Evolutionary conservation across 2,329 filamentous ascomycete species (phyloP).

Genomic region (Colletotrichum somersetense): DNA sequence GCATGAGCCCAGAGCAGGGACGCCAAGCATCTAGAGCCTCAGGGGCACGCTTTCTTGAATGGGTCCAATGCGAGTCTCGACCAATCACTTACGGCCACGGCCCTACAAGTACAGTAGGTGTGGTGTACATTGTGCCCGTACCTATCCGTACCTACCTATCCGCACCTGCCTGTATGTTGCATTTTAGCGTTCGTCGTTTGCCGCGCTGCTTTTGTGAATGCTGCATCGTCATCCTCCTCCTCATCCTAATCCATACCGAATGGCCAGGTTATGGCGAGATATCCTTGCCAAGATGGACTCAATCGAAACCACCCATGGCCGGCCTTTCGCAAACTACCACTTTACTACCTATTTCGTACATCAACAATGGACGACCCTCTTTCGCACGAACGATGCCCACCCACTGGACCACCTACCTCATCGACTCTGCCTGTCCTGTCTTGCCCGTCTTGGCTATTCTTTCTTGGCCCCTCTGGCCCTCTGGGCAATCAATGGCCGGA

Average conservation of each 20-base stretch:
- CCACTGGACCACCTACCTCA: slow-evolving; percentile 18
- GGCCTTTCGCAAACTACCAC: not conserved
- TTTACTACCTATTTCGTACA: not conserved
- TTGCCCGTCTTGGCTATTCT: slow-evolving; percentile 14
- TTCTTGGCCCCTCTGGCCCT: not conserved
- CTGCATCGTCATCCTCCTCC: not conserved
- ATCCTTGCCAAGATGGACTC: slow-evolving; percentile 26
- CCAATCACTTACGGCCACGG: not conserved
- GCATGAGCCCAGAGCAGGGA: slow-evolving; percentile 37
- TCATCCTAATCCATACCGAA: not conserved
- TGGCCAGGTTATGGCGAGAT: slow-evolving; percentile 36
- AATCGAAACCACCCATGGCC: not conserved
- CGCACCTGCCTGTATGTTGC: not conserved
- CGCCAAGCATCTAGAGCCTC: slow-evolving; percentile 35
- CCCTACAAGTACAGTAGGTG: too few species aligned
- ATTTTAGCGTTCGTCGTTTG: not conserved
- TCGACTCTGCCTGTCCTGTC: slow-evolving; percentile 5
- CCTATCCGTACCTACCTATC: not conserved
- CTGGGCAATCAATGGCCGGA: not conserved
- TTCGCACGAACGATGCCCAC: slow-evolving; percentile 19
- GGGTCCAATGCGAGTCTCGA: not conserved
- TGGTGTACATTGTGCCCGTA: too few species aligned
- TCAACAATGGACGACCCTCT: not conserved
- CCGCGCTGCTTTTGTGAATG: slow-evolving; percentile 10
- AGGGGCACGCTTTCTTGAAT: slow-evolving; percentile 28